Evolutionary conservation across 2,329 filamentous ascomycete genomes (phyloP).

Genomic region (Lasiodiplodia sp.): DNA sequence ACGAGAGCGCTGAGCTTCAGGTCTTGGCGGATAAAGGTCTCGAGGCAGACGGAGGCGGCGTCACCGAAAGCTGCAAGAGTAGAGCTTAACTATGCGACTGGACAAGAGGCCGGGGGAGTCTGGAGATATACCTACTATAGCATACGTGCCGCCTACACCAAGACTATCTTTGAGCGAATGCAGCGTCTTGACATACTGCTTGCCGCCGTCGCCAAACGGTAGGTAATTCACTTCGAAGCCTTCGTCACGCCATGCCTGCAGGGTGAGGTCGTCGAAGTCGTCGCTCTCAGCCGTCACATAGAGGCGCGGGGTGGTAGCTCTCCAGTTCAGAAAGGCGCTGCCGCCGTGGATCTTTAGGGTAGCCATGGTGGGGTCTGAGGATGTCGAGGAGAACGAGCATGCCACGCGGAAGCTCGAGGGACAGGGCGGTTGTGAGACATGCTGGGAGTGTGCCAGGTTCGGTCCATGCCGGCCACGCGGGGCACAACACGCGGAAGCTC

Average conservation of each 20-base stretch:
- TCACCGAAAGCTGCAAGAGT: conserved; percentile 62
- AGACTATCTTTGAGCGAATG: conserved; percentile 61
- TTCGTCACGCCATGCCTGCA: conserved; percentile 65
- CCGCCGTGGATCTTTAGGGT: conserved; percentile 23
- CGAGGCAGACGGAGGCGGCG: conserved; percentile 66
- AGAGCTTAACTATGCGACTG: neutral
- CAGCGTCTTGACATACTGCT: conserved; percentile 55
- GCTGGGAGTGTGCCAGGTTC: conserved; percentile 18
- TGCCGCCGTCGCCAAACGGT: conserved; percentile 58
- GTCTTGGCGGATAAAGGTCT: conserved; percentile 60
- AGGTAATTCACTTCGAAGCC: conserved; percentile 67
- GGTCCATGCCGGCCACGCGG: conserved; percentile 14
- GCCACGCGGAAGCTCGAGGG: neutral
- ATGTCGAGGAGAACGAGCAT: conserved; percentile 9
- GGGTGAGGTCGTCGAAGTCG: conserved; percentile 63
- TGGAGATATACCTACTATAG: conserved; percentile 61
- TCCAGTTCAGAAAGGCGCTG: conserved; percentile 46
- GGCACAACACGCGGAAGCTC: neutral
- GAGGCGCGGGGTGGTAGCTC: conserved; percentile 53
- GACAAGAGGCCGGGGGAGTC: neutral
- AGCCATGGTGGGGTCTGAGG: conserved; percentile 17
- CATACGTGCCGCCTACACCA: conserved; percentile 66
- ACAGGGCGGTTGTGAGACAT: conserved; percentile 8
- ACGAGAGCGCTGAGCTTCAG: conserved; percentile 64
- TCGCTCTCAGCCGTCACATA: conserved; percentile 60